Conservation (phyloP, 2,329 filamentous ascomycete species). For the Diatrype stigma region DNA sequence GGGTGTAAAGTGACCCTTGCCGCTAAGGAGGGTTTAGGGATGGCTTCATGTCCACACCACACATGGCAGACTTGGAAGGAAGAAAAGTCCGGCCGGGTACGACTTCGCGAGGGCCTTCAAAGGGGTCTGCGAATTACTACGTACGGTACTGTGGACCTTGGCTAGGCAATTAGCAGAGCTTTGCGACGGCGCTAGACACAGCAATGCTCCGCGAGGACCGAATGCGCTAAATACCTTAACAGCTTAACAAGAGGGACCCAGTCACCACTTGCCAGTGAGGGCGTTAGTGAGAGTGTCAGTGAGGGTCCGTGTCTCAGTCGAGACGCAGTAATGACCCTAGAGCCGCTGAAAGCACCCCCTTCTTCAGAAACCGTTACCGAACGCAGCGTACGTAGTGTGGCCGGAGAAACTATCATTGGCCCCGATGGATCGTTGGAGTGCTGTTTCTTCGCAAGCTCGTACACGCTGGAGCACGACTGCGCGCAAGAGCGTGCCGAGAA, state of each 20-base stretch:
- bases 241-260: neutral
- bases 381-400: neutral
- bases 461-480: neutral
- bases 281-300: too few relatives aligned
- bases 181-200: neutral
- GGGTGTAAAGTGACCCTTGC: constrained; percentile 10
- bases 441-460: neutral
- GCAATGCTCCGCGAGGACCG: neutral
- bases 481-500: neutral
- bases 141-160: neutral
- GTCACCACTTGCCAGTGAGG: too few relatives aligned
- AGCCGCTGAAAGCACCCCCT: neutral
- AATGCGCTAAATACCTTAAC: too few relatives aligned
- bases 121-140: neutral
- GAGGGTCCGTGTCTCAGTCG: neutral
- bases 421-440: neutral
- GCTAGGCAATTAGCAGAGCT: too few relatives aligned
- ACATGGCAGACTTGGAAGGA: too few relatives aligned
- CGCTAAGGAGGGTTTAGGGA: neutral
- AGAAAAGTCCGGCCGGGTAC: neutral
- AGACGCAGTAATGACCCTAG: neutral
- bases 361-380: neutral
- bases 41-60: neutral
- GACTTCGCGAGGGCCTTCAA: neutral
- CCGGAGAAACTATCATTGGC: neutral